Conservation (phyloP, 768 basidiomycete species). For the Suillus cothurnatus region DNA sequence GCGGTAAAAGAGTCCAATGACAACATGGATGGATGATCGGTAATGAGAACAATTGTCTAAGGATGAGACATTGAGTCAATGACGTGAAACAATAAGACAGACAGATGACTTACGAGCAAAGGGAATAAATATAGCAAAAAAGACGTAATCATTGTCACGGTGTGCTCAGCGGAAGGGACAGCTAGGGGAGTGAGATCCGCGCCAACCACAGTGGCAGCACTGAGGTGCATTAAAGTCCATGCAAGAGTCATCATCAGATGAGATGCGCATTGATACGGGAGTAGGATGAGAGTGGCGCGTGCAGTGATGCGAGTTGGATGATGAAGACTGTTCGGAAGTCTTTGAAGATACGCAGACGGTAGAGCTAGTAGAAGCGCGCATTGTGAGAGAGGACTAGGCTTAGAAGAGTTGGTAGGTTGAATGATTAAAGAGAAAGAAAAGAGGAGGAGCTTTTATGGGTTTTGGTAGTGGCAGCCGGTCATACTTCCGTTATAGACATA, state of each 20-base stretch:
- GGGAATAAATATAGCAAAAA: slow-evolving; percentile 30
- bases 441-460: slow-evolving; percentile 28
- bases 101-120: slow-evolving; percentile 23
- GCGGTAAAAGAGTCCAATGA: slow-evolving; percentile 29
- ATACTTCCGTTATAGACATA: slow-evolving; percentile 39
- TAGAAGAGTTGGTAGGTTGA: slow-evolving; percentile 8
- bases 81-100: slow-evolving; percentile 17
- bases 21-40: slow-evolving; percentile 28
- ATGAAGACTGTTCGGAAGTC: slow-evolving; percentile 12
- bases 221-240: slow-evolving; percentile 65
- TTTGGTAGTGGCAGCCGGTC: slow-evolving; percentile 27
- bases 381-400: no score
- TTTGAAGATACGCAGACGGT: slow-evolving; percentile 14
- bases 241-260: slow-evolving; percentile 30
- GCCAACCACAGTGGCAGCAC: slow-evolving; percentile 79
- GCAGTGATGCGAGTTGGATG: slow-evolving; percentile 9
- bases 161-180: slow-evolving; percentile 64
- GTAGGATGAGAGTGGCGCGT: slow-evolving; percentile 18
- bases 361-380: slow-evolving; percentile 19
- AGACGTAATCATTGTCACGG: slow-evolving; percentile 10
- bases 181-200: slow-evolving; percentile 56
- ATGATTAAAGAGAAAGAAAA: not conserved
- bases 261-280: slow-evolving; percentile 26
- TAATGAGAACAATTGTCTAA: slow-evolving; percentile 21
- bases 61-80: not conserved